Percentiles rank a stretch among this genome's conserved stretches.
phyloP scores from a whole-genome alignment of 345 rosid species.

The Pelargonium nanum region DNA sequence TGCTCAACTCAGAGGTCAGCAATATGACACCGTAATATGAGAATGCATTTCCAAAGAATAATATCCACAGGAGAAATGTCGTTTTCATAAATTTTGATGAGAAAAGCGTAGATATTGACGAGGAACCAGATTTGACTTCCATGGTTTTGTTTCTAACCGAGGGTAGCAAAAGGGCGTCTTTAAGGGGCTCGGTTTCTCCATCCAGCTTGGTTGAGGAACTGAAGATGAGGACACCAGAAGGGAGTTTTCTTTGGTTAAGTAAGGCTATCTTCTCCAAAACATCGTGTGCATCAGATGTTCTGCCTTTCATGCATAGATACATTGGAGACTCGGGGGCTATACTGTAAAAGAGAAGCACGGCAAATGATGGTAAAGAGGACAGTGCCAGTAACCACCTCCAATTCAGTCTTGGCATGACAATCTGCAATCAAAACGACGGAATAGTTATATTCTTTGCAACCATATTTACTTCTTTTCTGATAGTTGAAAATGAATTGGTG shows the following conservation, averaged over 20 bases:
- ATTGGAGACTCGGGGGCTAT: conserved; percentile 80
- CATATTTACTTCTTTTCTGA: too few species aligned
- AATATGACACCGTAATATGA: conserved; percentile 78
- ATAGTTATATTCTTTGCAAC: not conserved
- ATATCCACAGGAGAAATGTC: conserved; percentile 72
- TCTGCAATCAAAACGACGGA: conserved; percentile 29
- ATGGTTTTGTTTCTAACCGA: not conserved
- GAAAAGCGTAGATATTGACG: conserved; percentile 45
- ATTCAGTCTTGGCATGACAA: conserved; percentile 71
- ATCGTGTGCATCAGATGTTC: conserved; percentile 44
- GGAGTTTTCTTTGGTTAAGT: conserved; percentile 43
- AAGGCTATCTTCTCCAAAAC: conserved; percentile 57
- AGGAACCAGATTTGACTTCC: conserved; percentile 6
- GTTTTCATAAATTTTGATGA: conserved; percentile 54
- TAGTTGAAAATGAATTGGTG: too few species aligned
- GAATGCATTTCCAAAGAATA: conserved; percentile 83
- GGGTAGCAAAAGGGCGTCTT: conserved; percentile 31
- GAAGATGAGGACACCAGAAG: conserved; percentile 56
- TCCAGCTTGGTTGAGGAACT: conserved; percentile 39
- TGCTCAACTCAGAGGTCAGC: conserved; percentile 81
- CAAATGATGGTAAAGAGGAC: conserved; percentile 60
- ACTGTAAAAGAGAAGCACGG: conserved; percentile 66
- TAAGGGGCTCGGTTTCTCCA: conserved; percentile 20
- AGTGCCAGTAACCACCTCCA: conserved; percentile 94
- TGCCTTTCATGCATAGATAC: conserved; percentile 65